phyloP scores from a whole-genome alignment of 192 early-diverging fungal species.

The Backusella sp. region DNA sequence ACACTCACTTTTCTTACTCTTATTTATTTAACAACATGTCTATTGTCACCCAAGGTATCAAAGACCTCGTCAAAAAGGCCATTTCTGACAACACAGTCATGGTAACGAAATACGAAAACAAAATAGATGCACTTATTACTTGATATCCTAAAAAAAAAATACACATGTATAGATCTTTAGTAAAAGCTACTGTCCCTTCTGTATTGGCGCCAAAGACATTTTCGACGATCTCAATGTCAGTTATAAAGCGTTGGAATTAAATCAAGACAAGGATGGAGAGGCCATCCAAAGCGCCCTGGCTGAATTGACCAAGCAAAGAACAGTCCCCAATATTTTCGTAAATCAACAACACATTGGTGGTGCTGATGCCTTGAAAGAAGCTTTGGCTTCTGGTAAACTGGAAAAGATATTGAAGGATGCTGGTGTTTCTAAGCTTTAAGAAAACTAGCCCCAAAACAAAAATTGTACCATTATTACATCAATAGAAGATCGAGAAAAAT shows the following conservation, averaged over 20 bases:
- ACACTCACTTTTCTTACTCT: no score
- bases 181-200: constrained; percentile 71
- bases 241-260: constrained; percentile 64
- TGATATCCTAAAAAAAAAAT: no score
- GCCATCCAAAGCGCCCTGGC: constrained; percentile 52
- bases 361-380: constrained; percentile 51
- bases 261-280: constrained; percentile 47
- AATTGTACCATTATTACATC: background rate
- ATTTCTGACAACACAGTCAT: constrained; percentile 22
- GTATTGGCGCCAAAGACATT: constrained; percentile 51
- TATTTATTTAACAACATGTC: background rate
- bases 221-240: constrained; percentile 49
- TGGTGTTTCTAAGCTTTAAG: constrained; percentile 26
- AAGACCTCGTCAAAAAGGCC: constrained; percentile 14
- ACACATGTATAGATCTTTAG: constrained; percentile 65
- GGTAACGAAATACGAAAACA: background rate
- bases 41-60: constrained; percentile 1
- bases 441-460: background rate
- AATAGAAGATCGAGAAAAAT: background rate
- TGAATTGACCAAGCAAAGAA: constrained; percentile 54
- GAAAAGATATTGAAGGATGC: constrained; percentile 46
- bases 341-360: constrained; percentile 69
- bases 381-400: constrained; percentile 46
- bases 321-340: constrained; percentile 72
- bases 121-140: no score